A percentile compares a stretch with the other conserved stretches of the same genome.
Evolutionary conservation across 1,139 yeast species (phyloP).

Genomic region (Taphrina flavorubra): DNA sequence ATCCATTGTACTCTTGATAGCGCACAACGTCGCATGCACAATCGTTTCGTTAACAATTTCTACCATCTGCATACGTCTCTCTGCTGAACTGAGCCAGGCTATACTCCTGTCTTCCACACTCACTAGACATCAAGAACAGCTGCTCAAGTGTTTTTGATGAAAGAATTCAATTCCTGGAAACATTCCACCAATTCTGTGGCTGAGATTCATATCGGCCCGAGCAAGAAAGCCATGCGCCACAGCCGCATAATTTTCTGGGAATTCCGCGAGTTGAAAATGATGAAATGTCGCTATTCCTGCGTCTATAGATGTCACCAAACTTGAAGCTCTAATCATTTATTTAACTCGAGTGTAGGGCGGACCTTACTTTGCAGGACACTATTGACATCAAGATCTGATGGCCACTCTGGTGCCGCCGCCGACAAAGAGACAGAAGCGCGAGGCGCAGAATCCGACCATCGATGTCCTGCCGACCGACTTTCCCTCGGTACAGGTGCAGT

Average conservation of each 20-base stretch:
- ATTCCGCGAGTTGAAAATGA: neutral
- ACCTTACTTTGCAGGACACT: too few relatives aligned
- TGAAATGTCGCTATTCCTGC: neutral
- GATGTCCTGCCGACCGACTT: conserved; percentile 75
- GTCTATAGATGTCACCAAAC: too few relatives aligned
- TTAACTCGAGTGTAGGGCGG: too few relatives aligned
- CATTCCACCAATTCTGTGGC: neutral
- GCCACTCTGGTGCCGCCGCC: conserved; percentile 95
- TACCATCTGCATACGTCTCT: too few relatives aligned
- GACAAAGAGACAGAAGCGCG: conserved; percentile 83
- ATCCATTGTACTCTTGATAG: neutral
- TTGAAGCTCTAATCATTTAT: too few relatives aligned
- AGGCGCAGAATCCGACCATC: conserved; percentile 80
- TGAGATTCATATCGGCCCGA: conserved; percentile 8
- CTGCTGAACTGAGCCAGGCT: too few relatives aligned
- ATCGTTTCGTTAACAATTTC: too few relatives aligned
- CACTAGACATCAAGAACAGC: neutral
- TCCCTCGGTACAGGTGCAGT: conserved; percentile 85
- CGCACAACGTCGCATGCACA: neutral
- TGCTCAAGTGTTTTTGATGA: too few relatives aligned
- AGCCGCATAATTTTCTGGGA: conserved; percentile 15
- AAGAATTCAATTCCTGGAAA: too few relatives aligned
- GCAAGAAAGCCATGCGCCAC: conserved; percentile 6
- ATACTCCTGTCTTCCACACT: too few relatives aligned
- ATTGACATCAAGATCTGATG: too few relatives aligned